Evolutionary conservation across 2,329 filamentous ascomycete genomes (phyloP), one percentile per base, ranked within the genome.

Genomic region (Trichoderma sp.): DNA sequence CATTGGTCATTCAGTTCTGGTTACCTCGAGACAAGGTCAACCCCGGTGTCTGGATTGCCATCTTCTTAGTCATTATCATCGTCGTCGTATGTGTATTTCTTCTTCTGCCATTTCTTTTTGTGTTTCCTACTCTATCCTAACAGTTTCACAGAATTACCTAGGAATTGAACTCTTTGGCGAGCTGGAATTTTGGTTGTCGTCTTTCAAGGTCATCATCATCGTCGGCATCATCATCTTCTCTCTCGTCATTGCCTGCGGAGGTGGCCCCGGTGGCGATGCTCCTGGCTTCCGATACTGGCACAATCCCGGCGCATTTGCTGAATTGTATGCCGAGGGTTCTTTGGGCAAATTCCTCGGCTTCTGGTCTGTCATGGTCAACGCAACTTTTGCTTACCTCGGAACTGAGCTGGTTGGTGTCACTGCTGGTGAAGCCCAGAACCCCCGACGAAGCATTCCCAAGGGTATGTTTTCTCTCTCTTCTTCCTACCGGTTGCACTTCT

Each of bases 1-100:
- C 91, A 5, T 80, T 96, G 46, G 91, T 95, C 68, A 91, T 96
- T 69, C 88, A 91, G 73, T 94, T 89, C 75, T 96, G 93, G 93
- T 81, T 92, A 13, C 77, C 83, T 1, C 81, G 86, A 32, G 85
- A 91, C 0, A 82, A 80, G 55, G 84, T 95, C 68, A 94, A 95
- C 75, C 89, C 92, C 0, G 92, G 91, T 61, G 91, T 95, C 14
- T 96, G 89, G 81, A 94, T 96, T 68, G 85, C 92, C 49, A 84
- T 92, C 60, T 89, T 92, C 80, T 80, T 91, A 4, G 81, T 90
- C 30, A 70, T 81, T 64, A 90, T 92, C 73, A 74, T 91, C 68
- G 78, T 77, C 72, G 90, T 92, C 82, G 61, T 65, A 56, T 6
- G 61, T 65, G 21, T 32, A 14, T 54, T 16, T 32, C 11, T 37